phyloP scores from a whole-genome alignment of 73 alveolate species.

The Paramecium primaurelia region DNA sequence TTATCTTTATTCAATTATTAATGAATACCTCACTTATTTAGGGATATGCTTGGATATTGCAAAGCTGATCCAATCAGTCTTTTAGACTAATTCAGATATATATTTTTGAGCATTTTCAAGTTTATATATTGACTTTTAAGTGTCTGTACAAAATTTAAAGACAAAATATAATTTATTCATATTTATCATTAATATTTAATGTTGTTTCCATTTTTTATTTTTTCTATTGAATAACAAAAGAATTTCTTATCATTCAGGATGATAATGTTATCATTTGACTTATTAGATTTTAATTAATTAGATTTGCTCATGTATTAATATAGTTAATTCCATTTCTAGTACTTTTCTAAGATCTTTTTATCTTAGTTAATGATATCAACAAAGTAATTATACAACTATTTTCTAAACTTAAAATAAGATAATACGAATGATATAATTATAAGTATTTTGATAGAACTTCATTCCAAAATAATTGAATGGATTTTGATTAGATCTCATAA shows the following conservation, averaged over 20 bases:
- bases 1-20: neutral
- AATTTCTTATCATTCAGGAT: neutral
- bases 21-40: constrained; percentile 8
- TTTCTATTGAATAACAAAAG: neutral
- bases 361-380: neutral
- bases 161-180: constrained; percentile 5
- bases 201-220: neutral
- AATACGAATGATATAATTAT: neutral
- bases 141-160: neutral
- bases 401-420: neutral
- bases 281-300: neutral
- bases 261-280: neutral
- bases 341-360: neutral
- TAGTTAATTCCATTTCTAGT: neutral
- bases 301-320: neutral
- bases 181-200: neutral
- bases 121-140: constrained; percentile 37
- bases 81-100: constrained; percentile 13
- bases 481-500: neutral
- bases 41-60: constrained; percentile 52
- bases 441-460: neutral
- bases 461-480: neutral
- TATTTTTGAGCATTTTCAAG: constrained; percentile 41
- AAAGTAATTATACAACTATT: neutral
- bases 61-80: constrained; percentile 56